Evolutionary conservation across 2,329 filamentous ascomycete species (phyloP).

Genomic region (Verticillium longisporum): DNA sequence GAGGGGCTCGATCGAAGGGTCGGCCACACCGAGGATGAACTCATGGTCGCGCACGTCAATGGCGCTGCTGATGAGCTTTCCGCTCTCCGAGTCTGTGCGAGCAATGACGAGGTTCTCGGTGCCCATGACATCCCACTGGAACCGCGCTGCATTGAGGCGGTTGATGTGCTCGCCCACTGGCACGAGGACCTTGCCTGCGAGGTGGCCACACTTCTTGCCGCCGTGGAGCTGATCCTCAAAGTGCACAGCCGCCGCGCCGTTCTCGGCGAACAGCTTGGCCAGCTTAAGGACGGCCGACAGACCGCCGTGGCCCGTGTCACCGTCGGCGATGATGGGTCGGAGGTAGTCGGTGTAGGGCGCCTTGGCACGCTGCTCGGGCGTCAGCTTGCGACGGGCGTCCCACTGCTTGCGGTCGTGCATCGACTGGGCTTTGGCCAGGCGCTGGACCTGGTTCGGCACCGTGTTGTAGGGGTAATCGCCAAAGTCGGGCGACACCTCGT

Average conservation of each 20-base stretch:
- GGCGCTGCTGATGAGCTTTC: constrained; percentile 80
- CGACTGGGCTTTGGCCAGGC: constrained; percentile 91
- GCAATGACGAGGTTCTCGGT: constrained; percentile 92
- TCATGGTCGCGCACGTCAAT: constrained; percentile 95
- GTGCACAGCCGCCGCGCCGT: constrained; percentile 91
- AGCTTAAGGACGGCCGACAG: constrained; percentile 90
- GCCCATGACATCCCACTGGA: constrained; percentile 99
- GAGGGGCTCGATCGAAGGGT: constrained; percentile 67
- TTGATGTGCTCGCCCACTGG: constrained; percentile 95
- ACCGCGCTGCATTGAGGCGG: constrained; percentile 81
- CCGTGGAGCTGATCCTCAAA: constrained; percentile 98
- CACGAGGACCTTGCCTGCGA: constrained; percentile 93
- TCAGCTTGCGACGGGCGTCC: constrained; percentile 76
- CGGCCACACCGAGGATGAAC: constrained; percentile 84
- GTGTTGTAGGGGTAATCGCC: constrained; percentile 99
- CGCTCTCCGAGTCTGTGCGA: constrained; percentile 91
- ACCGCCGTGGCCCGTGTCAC: constrained; percentile 92
- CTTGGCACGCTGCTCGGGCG: constrained; percentile 60
- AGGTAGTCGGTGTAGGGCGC: constrained; percentile 89
- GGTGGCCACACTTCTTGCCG: constrained; percentile 95
- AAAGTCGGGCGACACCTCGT: constrained; percentile 96
- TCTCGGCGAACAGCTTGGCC: constrained; percentile 95
- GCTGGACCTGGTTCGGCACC: constrained; percentile 94
- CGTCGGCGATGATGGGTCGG: constrained; percentile 90
- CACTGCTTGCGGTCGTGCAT: constrained; percentile 96